A percentile compares a stretch with the other conserved stretches of the same genome.
Evolutionary conservation across 208 protist genomes (phyloP).

Genomic region (Leishmania martiniquensis): DNA sequence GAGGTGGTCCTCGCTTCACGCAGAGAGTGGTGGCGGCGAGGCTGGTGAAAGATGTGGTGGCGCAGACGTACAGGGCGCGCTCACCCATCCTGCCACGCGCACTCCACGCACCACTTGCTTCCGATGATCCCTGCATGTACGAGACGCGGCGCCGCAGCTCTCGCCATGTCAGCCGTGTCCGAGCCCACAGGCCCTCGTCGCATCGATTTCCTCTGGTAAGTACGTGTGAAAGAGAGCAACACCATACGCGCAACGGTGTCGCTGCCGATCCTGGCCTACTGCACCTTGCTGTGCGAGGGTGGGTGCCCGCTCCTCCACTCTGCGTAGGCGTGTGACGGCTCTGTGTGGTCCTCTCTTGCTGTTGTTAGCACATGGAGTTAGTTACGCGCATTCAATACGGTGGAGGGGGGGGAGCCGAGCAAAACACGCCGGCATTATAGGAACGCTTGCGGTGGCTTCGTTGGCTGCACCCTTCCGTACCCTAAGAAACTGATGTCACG

Average conservation of each 20-base stretch:
- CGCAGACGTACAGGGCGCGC: neutral
- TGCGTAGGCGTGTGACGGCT: neutral
- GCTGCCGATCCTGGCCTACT: neutral
- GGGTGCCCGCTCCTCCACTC: neutral
- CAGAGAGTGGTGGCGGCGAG: neutral
- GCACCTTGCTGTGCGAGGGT: no score
- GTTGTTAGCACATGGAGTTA: neutral
- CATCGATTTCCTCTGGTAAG: neutral
- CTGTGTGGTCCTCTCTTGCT: neutral
- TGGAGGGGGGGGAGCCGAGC: neutral
- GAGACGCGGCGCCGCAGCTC: neutral
- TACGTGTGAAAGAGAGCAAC: neutral
- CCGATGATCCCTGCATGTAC: neutral
- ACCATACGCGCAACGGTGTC: neutral
- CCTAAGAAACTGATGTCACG: slow-evolving; percentile 2
- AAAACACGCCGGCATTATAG: slow-evolving; percentile 6
- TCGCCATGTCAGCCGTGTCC: neutral
- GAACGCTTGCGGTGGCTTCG: neutral
- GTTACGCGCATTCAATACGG: slow-evolving; percentile 8
- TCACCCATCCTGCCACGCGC: neutral
- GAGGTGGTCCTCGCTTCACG: neutral
- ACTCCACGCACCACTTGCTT: neutral
- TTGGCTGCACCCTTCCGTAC: no score
- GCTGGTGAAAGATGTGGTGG: neutral
- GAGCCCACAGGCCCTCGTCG: neutral